Percentiles rank a stretch among this genome's conserved stretches.
Conservation (phyloP, 208 protist species). For the Crithidia sp. region DNA sequence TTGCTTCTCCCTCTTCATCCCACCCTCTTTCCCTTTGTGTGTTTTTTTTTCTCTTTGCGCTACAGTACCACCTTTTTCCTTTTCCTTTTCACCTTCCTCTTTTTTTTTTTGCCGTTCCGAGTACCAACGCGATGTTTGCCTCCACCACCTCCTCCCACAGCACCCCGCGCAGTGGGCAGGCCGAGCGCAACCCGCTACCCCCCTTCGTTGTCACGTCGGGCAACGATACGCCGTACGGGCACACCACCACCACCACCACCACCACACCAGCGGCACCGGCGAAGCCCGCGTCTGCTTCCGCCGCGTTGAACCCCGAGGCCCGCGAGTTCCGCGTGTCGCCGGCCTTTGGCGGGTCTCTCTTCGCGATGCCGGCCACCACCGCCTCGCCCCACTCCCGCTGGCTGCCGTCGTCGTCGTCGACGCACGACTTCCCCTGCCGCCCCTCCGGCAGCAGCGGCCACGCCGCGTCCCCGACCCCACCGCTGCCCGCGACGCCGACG, state of each 20-base stretch:
- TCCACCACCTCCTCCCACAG: constrained; percentile 11
- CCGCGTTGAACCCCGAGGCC: constrained; percentile 27
- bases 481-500: neutral
- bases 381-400: neutral
- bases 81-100: no score
- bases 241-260: neutral
- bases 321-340: constrained; percentile 29
- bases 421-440: constrained; percentile 12
- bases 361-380: constrained; percentile 33
- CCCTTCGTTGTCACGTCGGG: constrained; percentile 35
- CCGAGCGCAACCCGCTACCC: neutral
- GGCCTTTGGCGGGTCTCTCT: constrained; percentile 25
- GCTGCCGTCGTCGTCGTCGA: neutral
- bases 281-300: neutral
- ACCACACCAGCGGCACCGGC: neutral
- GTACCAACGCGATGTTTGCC: neutral
- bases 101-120: no score
- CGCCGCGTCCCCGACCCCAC: neutral
- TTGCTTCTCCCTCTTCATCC: neutral
- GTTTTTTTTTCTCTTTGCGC: neutral
- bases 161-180: constrained; percentile 1
- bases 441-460: neutral
- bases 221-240: constrained; percentile 17
- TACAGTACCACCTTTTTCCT: neutral
- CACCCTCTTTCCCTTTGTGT: neutral